Percentiles rank a stretch among this genome's conserved stretches.
Conservation (phyloP, 768 basidiomycete species). For the Zangia roseola region DNA sequence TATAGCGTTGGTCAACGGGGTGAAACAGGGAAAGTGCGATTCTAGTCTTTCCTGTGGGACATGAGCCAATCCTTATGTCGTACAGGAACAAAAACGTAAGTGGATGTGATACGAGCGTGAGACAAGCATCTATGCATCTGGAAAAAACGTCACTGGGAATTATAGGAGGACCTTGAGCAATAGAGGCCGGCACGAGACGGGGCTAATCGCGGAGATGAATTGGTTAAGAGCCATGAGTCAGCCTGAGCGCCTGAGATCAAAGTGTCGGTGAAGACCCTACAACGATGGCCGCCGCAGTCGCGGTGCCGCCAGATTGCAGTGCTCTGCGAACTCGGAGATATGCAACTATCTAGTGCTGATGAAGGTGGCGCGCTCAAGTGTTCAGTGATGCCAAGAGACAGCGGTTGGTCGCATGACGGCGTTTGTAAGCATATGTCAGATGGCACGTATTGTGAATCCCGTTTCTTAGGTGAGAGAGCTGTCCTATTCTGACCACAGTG, state of each 20-base stretch:
- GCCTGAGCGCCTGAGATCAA: neutral
- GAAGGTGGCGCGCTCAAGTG: neutral
- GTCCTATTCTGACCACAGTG: neutral
- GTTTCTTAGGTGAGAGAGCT: neutral
- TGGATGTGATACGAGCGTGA: neutral
- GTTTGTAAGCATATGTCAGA: conserved; percentile 1
- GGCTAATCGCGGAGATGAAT: conserved; percentile 7
- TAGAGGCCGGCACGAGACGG: neutral
- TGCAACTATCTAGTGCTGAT: neutral
- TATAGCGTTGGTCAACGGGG: neutral
- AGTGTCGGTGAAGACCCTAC: too few species aligned
- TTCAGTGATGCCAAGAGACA: conserved; percentile 3
- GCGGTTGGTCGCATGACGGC: conserved; percentile 9
- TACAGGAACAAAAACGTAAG: neutral
- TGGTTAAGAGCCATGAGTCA: neutral
- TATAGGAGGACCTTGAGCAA: neutral
- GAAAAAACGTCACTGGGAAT: neutral
- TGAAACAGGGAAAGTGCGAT: neutral
- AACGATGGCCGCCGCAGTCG: neutral
- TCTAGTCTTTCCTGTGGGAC: neutral
- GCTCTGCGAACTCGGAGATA: neutral
- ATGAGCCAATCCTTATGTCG: conserved; percentile 1
- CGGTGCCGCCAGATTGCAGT: neutral
- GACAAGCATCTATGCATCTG: neutral
- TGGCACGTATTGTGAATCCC: neutral